Percentiles rank a stretch among this genome's conserved stretches.
Conservation (phyloP, 495 filamentous ascomycete species). For the Tuber melanosporum region DNA sequence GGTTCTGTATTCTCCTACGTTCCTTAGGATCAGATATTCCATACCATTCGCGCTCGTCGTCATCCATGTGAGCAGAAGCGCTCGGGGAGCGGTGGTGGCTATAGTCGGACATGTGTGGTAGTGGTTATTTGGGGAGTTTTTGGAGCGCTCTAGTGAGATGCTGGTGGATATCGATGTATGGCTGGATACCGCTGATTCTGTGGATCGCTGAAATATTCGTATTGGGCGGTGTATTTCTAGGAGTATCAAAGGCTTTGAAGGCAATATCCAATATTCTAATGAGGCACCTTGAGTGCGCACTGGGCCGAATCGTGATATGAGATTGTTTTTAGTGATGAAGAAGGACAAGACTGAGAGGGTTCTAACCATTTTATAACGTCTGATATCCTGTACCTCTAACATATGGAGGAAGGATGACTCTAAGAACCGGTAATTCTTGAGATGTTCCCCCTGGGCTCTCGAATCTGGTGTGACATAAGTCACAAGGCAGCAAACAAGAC, state of each 20-base stretch:
- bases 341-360: background rate
- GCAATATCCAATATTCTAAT: background rate
- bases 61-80: constrained; percentile 14
- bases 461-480: background rate
- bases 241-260: background rate
- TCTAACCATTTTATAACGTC: background rate
- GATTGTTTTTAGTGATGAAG: background rate
- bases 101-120: constrained; percentile 12
- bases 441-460: background rate
- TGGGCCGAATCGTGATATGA: background rate
- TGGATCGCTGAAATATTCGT: background rate
- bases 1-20: constrained; percentile 30
- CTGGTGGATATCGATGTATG: background rate
- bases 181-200: background rate
- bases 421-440: background rate
- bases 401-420: background rate
- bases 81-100: constrained; percentile 12
- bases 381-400: background rate
- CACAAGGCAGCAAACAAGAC: background rate
- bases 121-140: background rate
- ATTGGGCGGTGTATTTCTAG: background rate
- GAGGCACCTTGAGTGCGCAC: background rate
- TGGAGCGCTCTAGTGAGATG: background rate
- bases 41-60: constrained; percentile 45
- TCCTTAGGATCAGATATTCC: constrained; percentile 36